phyloP scores from a whole-genome alignment of 768 basidiomycete genomes.

The Lactifluus hygrophoroides region DNA sequence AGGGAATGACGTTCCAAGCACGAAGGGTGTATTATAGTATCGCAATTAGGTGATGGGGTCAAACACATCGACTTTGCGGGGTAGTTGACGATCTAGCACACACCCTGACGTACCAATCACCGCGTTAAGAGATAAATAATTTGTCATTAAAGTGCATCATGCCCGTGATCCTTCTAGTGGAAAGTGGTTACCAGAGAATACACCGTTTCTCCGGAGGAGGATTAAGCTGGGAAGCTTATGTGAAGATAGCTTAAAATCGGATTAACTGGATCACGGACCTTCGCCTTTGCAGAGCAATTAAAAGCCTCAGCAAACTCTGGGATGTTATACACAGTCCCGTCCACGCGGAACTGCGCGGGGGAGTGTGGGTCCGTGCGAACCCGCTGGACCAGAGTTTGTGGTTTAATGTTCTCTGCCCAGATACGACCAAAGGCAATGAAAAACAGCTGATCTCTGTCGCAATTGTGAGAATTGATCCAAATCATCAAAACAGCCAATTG shows the following conservation, averaged over 20 bases:
- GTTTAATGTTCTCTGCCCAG: conserved; percentile 80
- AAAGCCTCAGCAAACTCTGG: conserved; percentile 86
- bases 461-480: background rate
- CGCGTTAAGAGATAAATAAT: background rate
- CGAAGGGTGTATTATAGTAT: conserved; percentile 83
- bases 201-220: conserved; percentile 75
- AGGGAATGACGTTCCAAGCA: conserved; percentile 86
- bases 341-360: conserved; percentile 67
- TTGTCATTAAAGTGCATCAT: background rate
- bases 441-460: conserved; percentile 78
- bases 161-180: conserved; percentile 1
- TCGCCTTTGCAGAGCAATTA: conserved; percentile 66
- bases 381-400: conserved; percentile 69
- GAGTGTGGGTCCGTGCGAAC: conserved; percentile 88
- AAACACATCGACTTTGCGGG: background rate
- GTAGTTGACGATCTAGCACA: background rate
- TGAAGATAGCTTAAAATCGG: background rate
- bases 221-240: conserved; percentile 47
- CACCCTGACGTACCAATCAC: background rate
- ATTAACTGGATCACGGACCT: conserved; percentile 39
- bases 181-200: conserved; percentile 54
- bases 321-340: conserved; percentile 82
- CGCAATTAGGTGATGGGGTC: background rate
- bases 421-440: conserved; percentile 84
- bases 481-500: background rate